Base-by-base conservation (phyloP, 1,139 yeast genomes). In the Suhomyces anneliseae region DNA sequence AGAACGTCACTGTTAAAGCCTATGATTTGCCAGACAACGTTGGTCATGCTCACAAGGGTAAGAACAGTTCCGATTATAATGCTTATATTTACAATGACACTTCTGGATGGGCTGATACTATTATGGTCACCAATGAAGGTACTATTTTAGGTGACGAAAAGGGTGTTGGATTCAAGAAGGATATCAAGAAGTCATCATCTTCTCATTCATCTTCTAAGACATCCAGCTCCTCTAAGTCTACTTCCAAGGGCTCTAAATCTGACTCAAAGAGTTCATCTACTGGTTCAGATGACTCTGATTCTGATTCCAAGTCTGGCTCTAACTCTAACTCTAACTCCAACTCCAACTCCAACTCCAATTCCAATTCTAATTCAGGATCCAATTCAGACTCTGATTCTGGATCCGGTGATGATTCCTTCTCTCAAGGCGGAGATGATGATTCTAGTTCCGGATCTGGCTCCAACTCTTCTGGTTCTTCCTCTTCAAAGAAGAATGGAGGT, bases 81-180 rank as follows among this genome's bases (percentile, higher is more conserved):
- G 80, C 93, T 0, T 90, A 82, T 67, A 64, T 76, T 35, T 90
- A 74, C 72, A 79, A 79, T 57, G 65, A 67, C 50, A 69, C 78
- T n/a, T 77, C 76, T 19, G 83, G 78, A 52, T 55, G 67, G 38
- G 69, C 70, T 38, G 64, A 68, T 11, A 69, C 79, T 55, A 67
- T 90, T 44, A 72, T 72, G 56, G 71, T 90, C 57, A 79, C 90
- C 36, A 79, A 83, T 58, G 80, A 79, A 44, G 71, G 72, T 55
- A 79, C 89, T 9, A 70, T 81, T 65, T 68, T 90, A 45, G 87
- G 83, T 14, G 76, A 79, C 38, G 64, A 67, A 26, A 82, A 79
- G 40, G 88, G 85, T 19, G 74, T 82, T 35, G 96, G 96, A 11
- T 71, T 81, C 46, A 78, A 87, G 62, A 83, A 85, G 39, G 69